Evolutionary conservation across 495 filamentous ascomycete species (phyloP), one percentile per base, ranked within the genome.

Genomic region (Polyplosphaeria fusca): DNA sequence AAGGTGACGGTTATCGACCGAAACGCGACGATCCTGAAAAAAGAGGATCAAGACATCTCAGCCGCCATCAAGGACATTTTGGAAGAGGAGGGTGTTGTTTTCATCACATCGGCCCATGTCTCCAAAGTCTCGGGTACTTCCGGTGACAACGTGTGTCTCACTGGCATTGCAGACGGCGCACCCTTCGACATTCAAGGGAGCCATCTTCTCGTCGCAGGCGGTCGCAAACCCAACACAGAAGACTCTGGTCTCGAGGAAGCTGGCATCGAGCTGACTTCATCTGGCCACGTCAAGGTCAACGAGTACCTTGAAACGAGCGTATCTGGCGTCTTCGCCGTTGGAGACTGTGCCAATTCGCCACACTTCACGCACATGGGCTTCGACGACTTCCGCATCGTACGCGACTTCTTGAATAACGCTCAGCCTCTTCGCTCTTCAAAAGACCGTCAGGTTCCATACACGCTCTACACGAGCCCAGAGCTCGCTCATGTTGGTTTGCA

Each of bases 361-460:
- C 22, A 61, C 19, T 61, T 56, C 32, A 61, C 58, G 22, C 58
- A 61, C 38, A 28, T 56, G 2, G 41, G 9, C 13, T 50, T 9
- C 44, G 58, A 61, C 26, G 58, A 61, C 20, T 61, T 48, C 37
- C 58, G 52, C 30, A 49, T 61, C 13, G 52, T 61, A 5, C 26
- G 30, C 30, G 9, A 35, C 4, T 28, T 47, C 51, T 40, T 28
- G 20, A 19, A 56, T 4, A 44, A 53, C 22, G 16, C 16, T 2
- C 42, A 38, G 2, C 37, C 50, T 7, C 25, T 18, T n/a, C 38
- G 38, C 13, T 43, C 37, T 3, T 43, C 39, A 2, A 27, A 7
- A 5, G 20, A 19, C 37, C 56, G 49, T 28, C 49, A 60, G 39
- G 25, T 54, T 14, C 56, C 56, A 2, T 60, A 25, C 49, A 60